Evolutionary conservation across 768 basidiomycete species (phyloP), one percentile per base, ranked within the genome.

Genomic region (Hericium erinaceus): DNA sequence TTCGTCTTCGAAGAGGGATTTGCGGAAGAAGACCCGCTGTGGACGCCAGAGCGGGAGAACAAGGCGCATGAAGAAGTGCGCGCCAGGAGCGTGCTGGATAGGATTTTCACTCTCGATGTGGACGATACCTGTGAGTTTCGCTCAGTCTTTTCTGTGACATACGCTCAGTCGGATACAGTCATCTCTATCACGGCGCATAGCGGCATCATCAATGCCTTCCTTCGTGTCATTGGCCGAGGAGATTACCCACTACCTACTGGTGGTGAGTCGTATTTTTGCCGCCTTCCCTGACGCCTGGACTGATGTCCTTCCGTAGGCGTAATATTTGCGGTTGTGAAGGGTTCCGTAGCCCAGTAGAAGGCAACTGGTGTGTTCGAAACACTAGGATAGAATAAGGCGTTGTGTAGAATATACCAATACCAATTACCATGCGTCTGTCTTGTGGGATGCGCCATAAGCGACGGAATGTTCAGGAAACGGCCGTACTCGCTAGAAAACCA

Each of bases 1-100:
- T 55, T 57, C 24, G 53, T 20, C 16, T 61, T 63, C 11, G 62
- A 63, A 15, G 62, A 63, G 15, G 62, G 58, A 12, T 62, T 63
- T 24, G 55, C 56, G 48, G 62, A 63, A 46, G 53, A 63, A 38
- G 62, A 63, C 26, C 39, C 55, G 10, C 11, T 57, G 15, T 63
- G 58, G 60, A 52, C 60, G 13, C 7, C 20, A 0, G 46, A 52
- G 33, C 54, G 60, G 15, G 62, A 63, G 39, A 51, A 18, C 15
- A 52, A 53, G 15, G 50, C 39, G 11, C 50, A 38, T 38, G 12
- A 40, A 6, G 55, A 54, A 26, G 37, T 24, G 39, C 62, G 62
- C n/a, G 62, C 62, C 41, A 63, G 39, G 39, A 40, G 46, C 26
- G 53, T 61, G 4, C 52, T 63, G 50, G 60, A 63, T 26, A 57